Conservation (phyloP, 345 rosid species). For the Xanthoceras sorbifolium region DNA sequence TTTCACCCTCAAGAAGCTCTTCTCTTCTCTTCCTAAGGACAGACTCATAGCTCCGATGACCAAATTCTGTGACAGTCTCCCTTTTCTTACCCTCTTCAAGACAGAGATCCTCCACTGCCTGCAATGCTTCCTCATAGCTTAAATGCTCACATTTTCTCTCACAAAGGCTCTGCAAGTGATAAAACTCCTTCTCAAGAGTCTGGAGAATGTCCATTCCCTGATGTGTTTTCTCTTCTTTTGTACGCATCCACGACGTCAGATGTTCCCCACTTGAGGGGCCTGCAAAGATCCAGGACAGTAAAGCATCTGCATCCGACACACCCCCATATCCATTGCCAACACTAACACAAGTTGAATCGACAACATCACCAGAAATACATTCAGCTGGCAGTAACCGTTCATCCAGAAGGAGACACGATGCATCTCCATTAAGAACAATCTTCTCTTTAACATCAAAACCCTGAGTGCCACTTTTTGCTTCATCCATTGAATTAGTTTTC, state of each 20-base stretch:
- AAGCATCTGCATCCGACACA: constrained; percentile 44
- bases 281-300: constrained; percentile 87
- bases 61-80: constrained; percentile 56
- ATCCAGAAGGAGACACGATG: constrained; percentile 60
- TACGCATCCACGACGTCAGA: constrained; percentile 62
- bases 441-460: constrained; percentile 55
- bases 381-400: constrained; percentile 50
- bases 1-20: constrained; percentile 57
- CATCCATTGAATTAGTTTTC: constrained; percentile 49
- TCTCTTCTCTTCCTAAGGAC: constrained; percentile 71
- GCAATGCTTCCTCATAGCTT: constrained; percentile 85
- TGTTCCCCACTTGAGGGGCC: constrained; percentile 73
- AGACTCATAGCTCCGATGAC: constrained; percentile 58
- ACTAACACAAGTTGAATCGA: constrained; percentile 38
- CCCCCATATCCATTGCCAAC: constrained; percentile 33
- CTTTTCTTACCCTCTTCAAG: constrained; percentile 83
- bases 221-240: constrained; percentile 67
- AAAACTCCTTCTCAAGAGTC: constrained; percentile 78
- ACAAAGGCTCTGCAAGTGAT: constrained; percentile 73
- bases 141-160: constrained; percentile 80
- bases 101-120: constrained; percentile 76
- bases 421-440: constrained; percentile 63
- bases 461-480: constrained; percentile 37
- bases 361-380: constrained; percentile 29
- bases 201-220: constrained; percentile 78